Evolutionary conservation across 2,329 filamentous ascomycete genomes (phyloP), one percentile per base, ranked within the genome.

Genomic region (Fusarium chaquense): DNA sequence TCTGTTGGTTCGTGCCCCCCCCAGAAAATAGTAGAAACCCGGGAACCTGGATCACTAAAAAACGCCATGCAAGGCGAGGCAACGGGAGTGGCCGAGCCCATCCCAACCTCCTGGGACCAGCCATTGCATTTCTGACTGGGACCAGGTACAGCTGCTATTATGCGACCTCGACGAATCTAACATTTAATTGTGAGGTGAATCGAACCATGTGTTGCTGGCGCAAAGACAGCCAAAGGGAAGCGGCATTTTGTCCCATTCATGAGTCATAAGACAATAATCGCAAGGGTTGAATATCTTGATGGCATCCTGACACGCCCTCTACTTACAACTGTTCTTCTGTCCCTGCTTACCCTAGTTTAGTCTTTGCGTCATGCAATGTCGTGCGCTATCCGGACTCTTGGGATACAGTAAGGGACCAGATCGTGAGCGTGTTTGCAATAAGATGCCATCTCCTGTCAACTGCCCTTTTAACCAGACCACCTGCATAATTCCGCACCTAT

Each of bases 1-100:
- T n/a, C 22, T 16, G 20, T 33, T 50, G 46, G 20, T 35, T 35
- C 18, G 40, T 26, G 22, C 9, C 40, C 22, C 40, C 40, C 41
- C 24, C 18, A 15, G 33, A 20, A 13, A 20, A 51, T 20, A 12
- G 15, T 11, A 9, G 18, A 52, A 28, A 40, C 47, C 67, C 67
- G 44, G 33, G 30, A 45, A 28, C 16, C 22, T 16, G 64, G 63
- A 45, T 53, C 44, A 38, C 55, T 65, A 65, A 60, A 38, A 45
- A 35, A 26, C 33, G 44, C 51, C n/a, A 61, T 57, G 62, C 58
- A 64, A 70, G 62, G 62, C 54, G 70, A 70, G 62, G 58, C 20
- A 70, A 70, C 67, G 67, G 67, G 67, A 70, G 58, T 49, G 63
- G 56, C 67, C 54, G 65, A 40, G 47, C 12, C 22, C 47, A 51